These are phyloP conservation scores for Setomelanomma holmii DNA, from an alignment of 2,329 filamentous ascomycete species.

Conservation along the genomic window DNA sequence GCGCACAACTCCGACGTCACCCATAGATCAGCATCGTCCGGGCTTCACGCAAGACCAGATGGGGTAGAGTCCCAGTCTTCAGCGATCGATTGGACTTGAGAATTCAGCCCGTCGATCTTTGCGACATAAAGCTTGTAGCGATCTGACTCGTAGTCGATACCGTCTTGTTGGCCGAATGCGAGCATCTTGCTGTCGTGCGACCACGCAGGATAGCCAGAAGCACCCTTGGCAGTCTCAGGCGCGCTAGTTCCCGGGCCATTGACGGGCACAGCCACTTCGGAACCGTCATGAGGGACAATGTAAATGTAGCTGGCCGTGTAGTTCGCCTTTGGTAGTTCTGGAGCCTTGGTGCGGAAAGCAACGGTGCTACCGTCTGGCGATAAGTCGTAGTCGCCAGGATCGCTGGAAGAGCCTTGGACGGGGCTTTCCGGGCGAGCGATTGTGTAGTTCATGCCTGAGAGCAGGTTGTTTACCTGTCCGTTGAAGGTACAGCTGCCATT, in stretches of 20 bases:
- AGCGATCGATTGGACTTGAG: conserved; percentile 35
- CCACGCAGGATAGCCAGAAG: conserved; percentile 72
- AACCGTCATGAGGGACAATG: conserved; percentile 71
- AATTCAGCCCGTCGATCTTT: conserved; percentile 38
- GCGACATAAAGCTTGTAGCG: conserved; percentile 61
- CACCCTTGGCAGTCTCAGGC: conserved; percentile 61
- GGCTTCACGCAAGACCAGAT: conserved; percentile 36
- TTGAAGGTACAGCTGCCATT: conserved; percentile 40
- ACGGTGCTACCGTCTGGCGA: conserved; percentile 67
- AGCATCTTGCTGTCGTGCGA: conserved; percentile 74
- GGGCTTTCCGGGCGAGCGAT: conserved; percentile 69
- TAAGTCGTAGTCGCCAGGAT: conserved; percentile 78
- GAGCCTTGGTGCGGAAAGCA: conserved; percentile 79
- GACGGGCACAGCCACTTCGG: conserved; percentile 48
- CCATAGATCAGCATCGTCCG: conserved; percentile 40
- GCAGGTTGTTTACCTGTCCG: conserved; percentile 54
- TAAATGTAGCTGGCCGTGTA: conserved; percentile 86
- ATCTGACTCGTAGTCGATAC: conserved; percentile 76
- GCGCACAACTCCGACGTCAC: conserved; percentile 43
- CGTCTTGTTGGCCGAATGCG: conserved; percentile 77
- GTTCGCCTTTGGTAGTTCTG: conserved; percentile 72
- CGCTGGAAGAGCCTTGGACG: conserved; percentile 75
- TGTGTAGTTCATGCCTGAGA: conserved; percentile 65
- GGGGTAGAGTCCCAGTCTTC: conserved; percentile 46
- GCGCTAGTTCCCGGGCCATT: conserved; percentile 42